Conservation (phyloP, 768 basidiomycete species). For the Xerocomellus intermedius region DNA sequence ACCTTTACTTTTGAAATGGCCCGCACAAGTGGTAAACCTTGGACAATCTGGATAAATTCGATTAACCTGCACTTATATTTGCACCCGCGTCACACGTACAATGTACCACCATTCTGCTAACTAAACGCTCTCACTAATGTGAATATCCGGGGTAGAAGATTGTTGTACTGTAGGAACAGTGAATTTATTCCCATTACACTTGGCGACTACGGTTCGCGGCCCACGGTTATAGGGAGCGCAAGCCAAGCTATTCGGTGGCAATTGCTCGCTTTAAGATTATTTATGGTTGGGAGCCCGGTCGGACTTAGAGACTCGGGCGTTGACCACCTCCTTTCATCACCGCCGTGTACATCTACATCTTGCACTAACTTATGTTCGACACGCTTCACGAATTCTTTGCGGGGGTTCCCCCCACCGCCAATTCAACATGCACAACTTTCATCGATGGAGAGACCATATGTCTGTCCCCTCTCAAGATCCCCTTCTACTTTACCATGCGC, state of each 20-base stretch:
- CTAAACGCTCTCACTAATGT: constrained; percentile 33
- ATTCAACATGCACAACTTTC: constrained; percentile 36
- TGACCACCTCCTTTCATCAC: neutral
- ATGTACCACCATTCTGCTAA: constrained; percentile 32
- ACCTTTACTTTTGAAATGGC: constrained; percentile 17
- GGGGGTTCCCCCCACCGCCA: constrained; percentile 26
- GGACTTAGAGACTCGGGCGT: neutral
- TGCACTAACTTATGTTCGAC: constrained; percentile 15
- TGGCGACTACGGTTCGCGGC: no score
- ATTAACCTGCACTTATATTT: constrained; percentile 30
- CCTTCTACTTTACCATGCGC: constrained; percentile 55
- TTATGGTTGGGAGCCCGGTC: neutral
- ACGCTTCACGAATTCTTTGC: constrained; percentile 5
- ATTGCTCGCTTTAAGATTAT: no score
- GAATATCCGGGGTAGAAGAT: constrained; percentile 31
- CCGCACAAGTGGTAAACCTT: constrained; percentile 22
- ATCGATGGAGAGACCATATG: constrained; percentile 38
- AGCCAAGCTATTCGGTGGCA: no score
- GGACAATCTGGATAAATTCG: constrained; percentile 33
- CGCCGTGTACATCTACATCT: neutral
- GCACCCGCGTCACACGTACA: constrained; percentile 24
- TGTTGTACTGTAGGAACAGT: constrained; percentile 35
- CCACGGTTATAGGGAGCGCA: no score
- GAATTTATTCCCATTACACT: constrained; percentile 13
- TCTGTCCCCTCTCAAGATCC: constrained; percentile 35